Base-by-base conservation (phyloP, 768 basidiomycete species). In the Grammothele lineata region DNA sequence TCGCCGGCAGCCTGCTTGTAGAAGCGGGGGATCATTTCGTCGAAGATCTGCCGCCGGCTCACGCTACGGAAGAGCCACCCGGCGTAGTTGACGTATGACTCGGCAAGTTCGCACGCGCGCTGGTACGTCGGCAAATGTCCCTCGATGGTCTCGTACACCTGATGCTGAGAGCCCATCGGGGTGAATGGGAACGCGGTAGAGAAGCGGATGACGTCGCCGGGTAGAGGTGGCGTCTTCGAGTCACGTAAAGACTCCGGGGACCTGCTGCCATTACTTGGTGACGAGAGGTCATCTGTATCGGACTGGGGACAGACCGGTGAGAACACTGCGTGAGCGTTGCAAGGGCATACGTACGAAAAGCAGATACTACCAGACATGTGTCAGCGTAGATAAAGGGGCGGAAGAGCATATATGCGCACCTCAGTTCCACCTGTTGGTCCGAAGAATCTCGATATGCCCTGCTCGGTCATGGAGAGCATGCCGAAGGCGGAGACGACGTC, bases 341-440 rank as follows among this genome's bases (percentile, higher is more conserved):
- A 14, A 30, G 7, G 27, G 27, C 25, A 5, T 10, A 53, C 51
- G 43, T 47, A 57, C 57, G 32, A 50, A 52, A n/a, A 57, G 40
- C 1, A 57, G 48, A 43, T 57, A 57, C 57, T 57, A 12, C 11
- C 45, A 5, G 38, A 36, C 14, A 45, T 36, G 36, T 32, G 48
- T 41, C 24, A 47, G 48, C 37, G 24, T 41, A 33, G 12, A 32
- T 37, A 3, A n/a, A 15, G 10, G 7, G 18, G 17, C 5, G 11
- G 32, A 8, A 10, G 37, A 5, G 2, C 10, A 38, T 15, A 17
- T 21, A 36, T 8, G 68, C 80, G 49, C 53, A 85, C 83, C 72
- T 86, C 82, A 39, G 76, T 73, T 25, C 83, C 83, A 12, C 80
- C 84, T 1, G 82, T 82, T 2, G 79, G 80, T n/a, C 87, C 87